Conservation (phyloP, 306 rosid species). For the Lablab purpureus region DNA sequence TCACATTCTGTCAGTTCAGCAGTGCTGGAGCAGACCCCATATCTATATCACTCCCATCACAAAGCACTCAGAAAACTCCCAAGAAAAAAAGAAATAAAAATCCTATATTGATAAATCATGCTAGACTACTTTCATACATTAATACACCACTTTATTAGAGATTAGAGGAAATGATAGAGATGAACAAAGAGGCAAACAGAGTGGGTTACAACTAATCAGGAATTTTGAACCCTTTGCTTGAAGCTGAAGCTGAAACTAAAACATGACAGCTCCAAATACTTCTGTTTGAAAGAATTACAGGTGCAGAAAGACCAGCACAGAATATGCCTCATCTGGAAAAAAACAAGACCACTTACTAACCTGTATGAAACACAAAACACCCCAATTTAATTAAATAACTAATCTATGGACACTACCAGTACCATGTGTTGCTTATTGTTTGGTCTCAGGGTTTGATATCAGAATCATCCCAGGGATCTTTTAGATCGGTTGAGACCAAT, state of each 20-base stretch:
- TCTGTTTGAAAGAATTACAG: conserved; percentile 44
- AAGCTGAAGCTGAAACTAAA: conserved; percentile 68
- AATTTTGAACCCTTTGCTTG: conserved; percentile 50
- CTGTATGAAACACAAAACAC: conserved; percentile 48
- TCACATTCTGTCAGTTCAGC: conserved; percentile 63
- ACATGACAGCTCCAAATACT: conserved; percentile 69
- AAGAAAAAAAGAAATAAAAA: not conserved
- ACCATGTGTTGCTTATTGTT: conserved; percentile 35
- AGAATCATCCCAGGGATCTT: conserved; percentile 81
- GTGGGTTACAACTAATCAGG: conserved; percentile 49
- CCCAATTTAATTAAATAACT: conserved; percentile 53
- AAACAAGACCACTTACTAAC: conserved; percentile 47
- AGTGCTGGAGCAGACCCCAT: conserved; percentile 65
- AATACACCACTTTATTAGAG: conserved; percentile 42
- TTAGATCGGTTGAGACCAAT: conserved; percentile 81
- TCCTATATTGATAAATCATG: conserved; percentile 41
- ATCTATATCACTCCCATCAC: conserved; percentile 50
- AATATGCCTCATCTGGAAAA: conserved; percentile 52
- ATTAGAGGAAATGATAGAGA: conserved; percentile 41
- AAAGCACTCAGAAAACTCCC: conserved; percentile 44
- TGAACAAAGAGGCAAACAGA: conserved; percentile 42
- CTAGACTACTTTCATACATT: conserved; percentile 38
- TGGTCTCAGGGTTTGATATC: conserved; percentile 70
- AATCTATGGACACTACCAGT: conserved; percentile 51
- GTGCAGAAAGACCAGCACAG: conserved; percentile 44